Percentiles rank a stretch among this genome's conserved stretches.
Evolutionary conservation across 306 rosid species (phyloP).

Genomic region (Dryas alaskensis): DNA sequence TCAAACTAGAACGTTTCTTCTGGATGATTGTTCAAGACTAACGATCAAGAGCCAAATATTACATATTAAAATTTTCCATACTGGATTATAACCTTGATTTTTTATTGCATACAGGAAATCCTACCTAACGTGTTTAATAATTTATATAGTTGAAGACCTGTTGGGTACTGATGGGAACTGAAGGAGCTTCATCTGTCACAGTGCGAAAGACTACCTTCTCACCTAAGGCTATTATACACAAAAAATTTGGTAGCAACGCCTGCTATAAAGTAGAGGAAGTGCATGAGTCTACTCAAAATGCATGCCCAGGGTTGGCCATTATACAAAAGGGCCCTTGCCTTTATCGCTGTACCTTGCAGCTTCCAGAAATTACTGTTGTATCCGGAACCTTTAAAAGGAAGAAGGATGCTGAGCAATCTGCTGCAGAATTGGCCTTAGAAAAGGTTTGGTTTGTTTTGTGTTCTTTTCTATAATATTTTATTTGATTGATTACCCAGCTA

Average conservation of each 20-base stretch:
- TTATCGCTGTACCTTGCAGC: constrained; percentile 77
- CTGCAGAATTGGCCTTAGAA: constrained; percentile 79
- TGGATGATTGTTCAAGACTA: not conserved
- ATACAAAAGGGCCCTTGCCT: constrained; percentile 56
- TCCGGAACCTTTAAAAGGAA: constrained; percentile 74
- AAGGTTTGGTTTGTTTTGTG: constrained; percentile 47
- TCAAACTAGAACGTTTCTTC: not conserved
- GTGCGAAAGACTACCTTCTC: constrained; percentile 40
- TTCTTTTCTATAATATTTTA: not conserved
- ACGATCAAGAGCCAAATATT: not conserved
- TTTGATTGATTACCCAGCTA: not conserved
- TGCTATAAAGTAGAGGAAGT: constrained; percentile 68
- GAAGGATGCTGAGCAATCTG: constrained; percentile 95
- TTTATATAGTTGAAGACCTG: constrained; percentile 23
- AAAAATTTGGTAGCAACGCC: constrained; percentile 60
- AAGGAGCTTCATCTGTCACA: constrained; percentile 26
- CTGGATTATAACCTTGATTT: not conserved
- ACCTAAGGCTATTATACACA: constrained; percentile 73
- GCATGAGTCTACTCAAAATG: constrained; percentile 50
- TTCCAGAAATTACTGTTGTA: constrained; percentile 64
- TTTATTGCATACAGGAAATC: not conserved
- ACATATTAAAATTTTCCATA: not conserved
- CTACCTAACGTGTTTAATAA: not conserved
- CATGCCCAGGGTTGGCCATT: constrained; percentile 71
- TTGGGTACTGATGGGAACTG: constrained; percentile 49